These are phyloP conservation scores for Tirmania nivea DNA, from an alignment of 495 filamentous ascomycete genomes.

Conservation along the genomic window DNA sequence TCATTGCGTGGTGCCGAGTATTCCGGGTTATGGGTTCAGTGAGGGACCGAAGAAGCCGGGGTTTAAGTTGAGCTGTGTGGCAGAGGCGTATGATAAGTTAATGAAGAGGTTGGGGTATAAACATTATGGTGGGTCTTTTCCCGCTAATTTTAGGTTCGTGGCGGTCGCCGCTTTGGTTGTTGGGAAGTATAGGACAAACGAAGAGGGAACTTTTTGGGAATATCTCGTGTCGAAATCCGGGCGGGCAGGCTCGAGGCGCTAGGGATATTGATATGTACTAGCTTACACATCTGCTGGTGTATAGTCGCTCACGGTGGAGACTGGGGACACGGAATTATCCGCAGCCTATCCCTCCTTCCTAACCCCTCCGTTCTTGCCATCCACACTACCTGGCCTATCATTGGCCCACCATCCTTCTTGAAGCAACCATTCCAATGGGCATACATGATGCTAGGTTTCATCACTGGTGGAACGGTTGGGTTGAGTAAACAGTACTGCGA, in stretches of 20 bases:
- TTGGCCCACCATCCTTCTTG: conserved; percentile 17
- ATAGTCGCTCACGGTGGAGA: conserved; percentile 39
- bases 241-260: too few relatives aligned
- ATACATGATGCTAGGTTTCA: background rate
- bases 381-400: conserved; percentile 37
- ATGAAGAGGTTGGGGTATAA: conserved; percentile 46
- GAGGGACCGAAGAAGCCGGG: conserved; percentile 26
- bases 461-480: background rate
- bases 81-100: conserved; percentile 35
- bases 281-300: too few relatives aligned
- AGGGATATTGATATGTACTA: too few relatives aligned
- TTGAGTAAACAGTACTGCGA: conserved; percentile 11
- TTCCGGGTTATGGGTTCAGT: conserved; percentile 52
- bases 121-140: conserved; percentile 25
- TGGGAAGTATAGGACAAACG: too few relatives aligned
- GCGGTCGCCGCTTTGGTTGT: too few relatives aligned
- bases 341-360: conserved; percentile 33
- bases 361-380: conserved; percentile 34
- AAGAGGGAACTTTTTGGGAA: too few relatives aligned
- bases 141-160: too few relatives aligned
- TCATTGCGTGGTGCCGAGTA: conserved; percentile 43
- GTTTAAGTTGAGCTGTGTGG: conserved; percentile 37
- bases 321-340: conserved; percentile 41
- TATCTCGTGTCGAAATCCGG: too few relatives aligned
- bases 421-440: conserved; percentile 1